Evolutionary conservation across 352 stramenopile genomes (phyloP), one percentile per base, ranked within the genome.

Genomic region (Globisporangium orthogonon): DNA sequence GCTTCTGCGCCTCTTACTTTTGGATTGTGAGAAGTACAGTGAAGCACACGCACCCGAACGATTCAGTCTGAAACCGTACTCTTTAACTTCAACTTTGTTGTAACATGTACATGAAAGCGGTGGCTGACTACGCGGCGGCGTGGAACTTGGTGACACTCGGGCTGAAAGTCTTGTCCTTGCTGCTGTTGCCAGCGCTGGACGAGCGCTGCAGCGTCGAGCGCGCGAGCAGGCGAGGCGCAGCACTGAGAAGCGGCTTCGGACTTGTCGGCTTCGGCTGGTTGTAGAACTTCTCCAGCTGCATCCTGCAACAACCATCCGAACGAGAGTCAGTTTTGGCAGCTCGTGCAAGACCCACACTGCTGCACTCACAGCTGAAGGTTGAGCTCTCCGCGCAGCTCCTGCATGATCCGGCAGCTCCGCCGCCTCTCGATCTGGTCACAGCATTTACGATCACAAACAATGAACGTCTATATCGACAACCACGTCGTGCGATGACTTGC

Each of bases 341-440:
- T 10, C 2, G 17, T 10, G 14, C 28, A 40, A 40, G 30, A 46
- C 4, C 10, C 13, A 2, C 29, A 3, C 41, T 1, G 39, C 3
- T 13, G 2, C 10, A 62, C 50, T 30, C 56, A 67, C 63, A 62
- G 33, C 15, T 67, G 60, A 3, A 57, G 30, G 33, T 57, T 63
- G 45, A 70, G 56, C 30, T 70, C 63, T 13, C 37, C 57, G 15
- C 63, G 54, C 23, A 70, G 56, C 33, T 70, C 63, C 30, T 58
- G 63, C 49, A 70, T 63, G 33, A 67, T 54, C 6, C 60, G 51
- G 35, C 52, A 61, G 30, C 63, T 58, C 31, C 63, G 57, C 47
- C 50, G 59, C 23, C 60, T 41, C 30, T 70, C 55, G 23, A 70
- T 68, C 63, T 70, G 39, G 4, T 41, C 5, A 13, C 37, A 31